Conservation (phyloP, 768 basidiomycete genomes). For the Mrakia frigida region DNA sequence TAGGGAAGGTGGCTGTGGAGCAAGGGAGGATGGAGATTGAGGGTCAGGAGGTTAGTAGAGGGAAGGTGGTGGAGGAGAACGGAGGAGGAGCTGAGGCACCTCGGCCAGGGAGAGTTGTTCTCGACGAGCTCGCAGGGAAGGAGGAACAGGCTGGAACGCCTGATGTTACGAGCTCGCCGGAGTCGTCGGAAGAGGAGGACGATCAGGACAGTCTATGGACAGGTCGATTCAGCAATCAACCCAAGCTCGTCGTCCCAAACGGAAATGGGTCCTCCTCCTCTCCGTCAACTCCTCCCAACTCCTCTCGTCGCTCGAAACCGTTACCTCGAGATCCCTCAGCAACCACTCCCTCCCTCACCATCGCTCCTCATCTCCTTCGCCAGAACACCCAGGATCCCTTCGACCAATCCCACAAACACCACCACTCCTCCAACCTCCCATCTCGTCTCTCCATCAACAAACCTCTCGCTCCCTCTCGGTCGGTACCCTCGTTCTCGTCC, state of each 20-base stretch:
- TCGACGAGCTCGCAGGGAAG: background rate
- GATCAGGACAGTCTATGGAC: conserved; percentile 18
- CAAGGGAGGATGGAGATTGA: conserved; percentile 54
- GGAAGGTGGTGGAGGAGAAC: conserved; percentile 53
- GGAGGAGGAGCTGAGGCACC: conserved; percentile 40
- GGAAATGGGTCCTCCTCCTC: background rate
- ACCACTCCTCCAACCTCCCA: background rate
- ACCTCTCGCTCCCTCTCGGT: conserved; percentile 22
- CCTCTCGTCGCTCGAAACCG: background rate
- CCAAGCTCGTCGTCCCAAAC: background rate
- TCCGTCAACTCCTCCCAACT: background rate
- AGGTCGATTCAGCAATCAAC: conserved; percentile 3
- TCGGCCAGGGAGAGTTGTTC: conserved; percentile 7
- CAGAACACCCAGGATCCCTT: conserved; percentile 30
- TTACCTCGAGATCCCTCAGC: conserved; percentile 3
- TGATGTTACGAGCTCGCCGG: no score
- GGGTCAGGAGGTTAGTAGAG: conserved; percentile 36
- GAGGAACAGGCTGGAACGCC: background rate
- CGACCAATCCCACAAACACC: background rate
- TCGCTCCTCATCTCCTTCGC: conserved; percentile 29
- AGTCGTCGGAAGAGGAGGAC: background rate
- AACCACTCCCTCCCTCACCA: conserved; percentile 21
- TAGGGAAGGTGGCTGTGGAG: conserved; percentile 79
- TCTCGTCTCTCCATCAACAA: conserved; percentile 21
- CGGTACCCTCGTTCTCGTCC: conserved; percentile 8